A percentile compares a stretch with the other conserved stretches of the same genome.
Conservation (phyloP, 1,139 yeast species). For the Candida glucosophila region DNA sequence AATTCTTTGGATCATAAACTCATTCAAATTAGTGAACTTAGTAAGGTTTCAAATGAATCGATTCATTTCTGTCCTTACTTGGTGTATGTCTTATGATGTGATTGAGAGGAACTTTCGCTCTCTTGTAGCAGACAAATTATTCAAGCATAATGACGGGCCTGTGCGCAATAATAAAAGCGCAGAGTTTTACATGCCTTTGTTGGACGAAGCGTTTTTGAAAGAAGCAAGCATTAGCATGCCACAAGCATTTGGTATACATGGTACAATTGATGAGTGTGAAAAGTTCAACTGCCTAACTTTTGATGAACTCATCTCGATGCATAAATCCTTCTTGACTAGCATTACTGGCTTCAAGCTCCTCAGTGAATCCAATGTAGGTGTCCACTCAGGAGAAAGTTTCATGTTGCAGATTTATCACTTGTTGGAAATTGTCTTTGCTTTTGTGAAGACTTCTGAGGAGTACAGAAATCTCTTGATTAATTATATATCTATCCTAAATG, state of each 20-base stretch:
- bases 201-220: conserved; percentile 6
- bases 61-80: conserved; percentile 34
- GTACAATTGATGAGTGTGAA: conserved; percentile 2
- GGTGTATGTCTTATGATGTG: conserved; percentile 39
- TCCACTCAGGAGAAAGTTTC: conserved; percentile 28
- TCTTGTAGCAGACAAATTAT: conserved; percentile 16
- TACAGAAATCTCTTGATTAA: conserved; percentile 25
- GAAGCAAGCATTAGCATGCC: conserved; percentile 4
- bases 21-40: conserved; percentile 32
- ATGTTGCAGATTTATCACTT: conserved; percentile 39
- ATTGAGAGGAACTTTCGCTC: conserved; percentile 34
- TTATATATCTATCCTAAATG: conserved; percentile 18
- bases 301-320: conserved; percentile 39
- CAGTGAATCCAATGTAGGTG: conserved; percentile 28
- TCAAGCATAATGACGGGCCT: conserved; percentile 6
- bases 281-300: conserved; percentile 27
- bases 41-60: conserved; percentile 38
- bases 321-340: conserved; percentile 26
- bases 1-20: conserved; percentile 19
- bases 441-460: conserved; percentile 38
- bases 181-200: conserved; percentile 1
- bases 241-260: not conserved
- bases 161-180: conserved; percentile 1
- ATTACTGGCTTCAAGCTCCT: conserved; percentile 34
- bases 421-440: conserved; percentile 33